These are phyloP conservation scores for Scleromitrula shiraiana DNA, from an alignment of 2,329 filamentous ascomycete genomes.

Conservation along the genomic window DNA sequence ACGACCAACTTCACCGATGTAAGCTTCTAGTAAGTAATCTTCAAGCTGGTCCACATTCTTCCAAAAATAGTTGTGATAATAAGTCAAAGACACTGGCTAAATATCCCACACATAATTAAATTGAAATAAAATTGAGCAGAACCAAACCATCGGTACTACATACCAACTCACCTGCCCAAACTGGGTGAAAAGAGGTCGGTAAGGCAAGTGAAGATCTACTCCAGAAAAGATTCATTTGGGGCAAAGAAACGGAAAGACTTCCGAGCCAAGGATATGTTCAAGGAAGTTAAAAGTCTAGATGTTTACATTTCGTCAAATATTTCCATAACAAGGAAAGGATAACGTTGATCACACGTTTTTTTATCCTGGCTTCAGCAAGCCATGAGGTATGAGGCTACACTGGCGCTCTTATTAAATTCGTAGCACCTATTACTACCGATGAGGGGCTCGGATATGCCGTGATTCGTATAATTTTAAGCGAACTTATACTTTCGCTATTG, in stretches of 20 bases:
- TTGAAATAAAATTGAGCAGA: too few relatives aligned
- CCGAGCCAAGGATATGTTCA: neutral
- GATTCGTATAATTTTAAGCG: conserved; percentile 4
- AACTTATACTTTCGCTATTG: neutral
- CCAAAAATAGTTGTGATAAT: too few relatives aligned
- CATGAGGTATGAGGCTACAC: neutral
- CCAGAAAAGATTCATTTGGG: neutral
- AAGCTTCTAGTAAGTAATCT: conserved; percentile 2
- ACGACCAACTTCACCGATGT: neutral
- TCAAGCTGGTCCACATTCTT: conserved; percentile 2
- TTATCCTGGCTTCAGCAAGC: neutral
- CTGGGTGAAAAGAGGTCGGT: too few relatives aligned
- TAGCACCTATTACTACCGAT: conserved; percentile 8
- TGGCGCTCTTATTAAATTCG: neutral
- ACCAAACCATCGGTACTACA: too few relatives aligned
- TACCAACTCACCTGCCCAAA: too few relatives aligned
- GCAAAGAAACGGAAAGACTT: neutral
- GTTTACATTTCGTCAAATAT: conserved; percentile 10
- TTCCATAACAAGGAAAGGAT: conserved; percentile 4
- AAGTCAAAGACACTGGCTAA: conserved; percentile 5
- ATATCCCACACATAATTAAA: too few relatives aligned
- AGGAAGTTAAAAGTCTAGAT: conserved; percentile 1
- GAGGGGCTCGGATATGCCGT: conserved; percentile 11
- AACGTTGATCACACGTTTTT: conserved; percentile 12
- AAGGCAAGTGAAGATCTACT: neutral